phyloP scores from a whole-genome alignment of 805 yeast species.

The Kodamaea jinghongensis region DNA sequence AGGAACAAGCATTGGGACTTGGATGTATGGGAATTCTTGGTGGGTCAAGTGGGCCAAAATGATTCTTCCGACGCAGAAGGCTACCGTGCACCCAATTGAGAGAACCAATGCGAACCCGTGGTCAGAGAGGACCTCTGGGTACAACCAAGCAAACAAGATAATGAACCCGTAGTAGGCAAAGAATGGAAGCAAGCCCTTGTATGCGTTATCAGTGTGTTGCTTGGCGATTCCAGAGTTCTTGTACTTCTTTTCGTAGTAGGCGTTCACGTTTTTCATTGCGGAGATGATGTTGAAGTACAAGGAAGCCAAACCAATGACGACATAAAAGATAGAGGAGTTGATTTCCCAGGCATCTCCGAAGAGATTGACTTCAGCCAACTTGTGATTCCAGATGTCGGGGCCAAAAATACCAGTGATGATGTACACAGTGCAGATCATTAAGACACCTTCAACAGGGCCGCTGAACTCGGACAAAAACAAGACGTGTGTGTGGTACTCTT shows the following conservation, averaged over 20 bases:
- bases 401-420: slow-evolving; percentile 67
- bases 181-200: slow-evolving; percentile 66
- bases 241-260: slow-evolving; percentile 38
- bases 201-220: slow-evolving; percentile 41
- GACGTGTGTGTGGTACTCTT: slow-evolving; percentile 86
- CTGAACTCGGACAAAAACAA: slow-evolving; percentile 74
- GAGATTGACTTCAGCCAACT: slow-evolving; percentile 41
- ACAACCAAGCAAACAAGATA: slow-evolving; percentile 44
- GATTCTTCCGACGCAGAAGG: slow-evolving; percentile 88
- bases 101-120: slow-evolving; percentile 57
- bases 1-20: slow-evolving; percentile 71
- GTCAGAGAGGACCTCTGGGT: slow-evolving; percentile 48
- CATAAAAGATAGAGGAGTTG: slow-evolving; percentile 42
- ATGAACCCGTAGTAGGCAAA: slow-evolving; percentile 50
- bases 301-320: slow-evolving; percentile 51
- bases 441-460: slow-evolving; percentile 94
- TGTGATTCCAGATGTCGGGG: slow-evolving; percentile 59
- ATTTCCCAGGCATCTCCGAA: slow-evolving; percentile 26
- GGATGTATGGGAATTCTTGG: slow-evolving; percentile 71
- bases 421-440: slow-evolving; percentile 57
- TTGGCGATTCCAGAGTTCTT: slow-evolving; percentile 22
- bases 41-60: slow-evolving; percentile 82
- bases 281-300: slow-evolving; percentile 63
- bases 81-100: slow-evolving; percentile 72
- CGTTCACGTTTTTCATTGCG: slow-evolving; percentile 61